Base-by-base conservation (phyloP, 148 eudicot genomes). In the Amaranthus cruentus region DNA sequence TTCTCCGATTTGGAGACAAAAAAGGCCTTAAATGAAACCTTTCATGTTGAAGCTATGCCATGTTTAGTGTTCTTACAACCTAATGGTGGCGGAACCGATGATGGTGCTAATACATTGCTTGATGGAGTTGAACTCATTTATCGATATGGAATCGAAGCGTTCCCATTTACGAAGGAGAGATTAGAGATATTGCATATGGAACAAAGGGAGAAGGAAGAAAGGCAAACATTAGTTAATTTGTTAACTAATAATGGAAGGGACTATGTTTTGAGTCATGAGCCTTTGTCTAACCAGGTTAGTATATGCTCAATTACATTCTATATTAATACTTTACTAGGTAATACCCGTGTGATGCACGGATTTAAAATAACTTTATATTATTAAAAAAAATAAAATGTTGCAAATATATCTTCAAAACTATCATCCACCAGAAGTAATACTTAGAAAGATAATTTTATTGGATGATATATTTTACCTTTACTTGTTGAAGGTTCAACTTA, bases 31-130 rank as follows among this genome's bases (percentile, higher is more conserved):
- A 90, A 76, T 67, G 70, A 69, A 42, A 82, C 61, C 69, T 90
- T 88, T 51, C 85, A 88, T 2, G 77, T 90, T 0, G 96, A 90
- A 73, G 91, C 81, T 13, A 84, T 90, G 42, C 96, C 96, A 47
- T 79, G 88, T 58, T 74, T 90, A 21, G 74, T 90, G 1, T 75
- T 90, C 21, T 55, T 90, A 7, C 91, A 90, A 47, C 87, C 96
- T 68, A 21, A 54, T 9, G 43, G 48, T 0, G 43, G 62, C 59
- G 52, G 28, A 59, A 12, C 12, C 7, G 52, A 77, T 6, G 83
- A 77, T n/a, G 79, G 69, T 47, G 48, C 50, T 55, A 57, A 62
- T 9, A 60, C 9, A 1, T 60, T 75, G 28, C 73, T 38, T 8
- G 90, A 90, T 72, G 96, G 91, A 0, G 91, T 86, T 62, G 89